phyloP scores from a whole-genome alignment of 2,329 filamentous ascomycete genomes.

The Thermothelomyces thermophilus region DNA sequence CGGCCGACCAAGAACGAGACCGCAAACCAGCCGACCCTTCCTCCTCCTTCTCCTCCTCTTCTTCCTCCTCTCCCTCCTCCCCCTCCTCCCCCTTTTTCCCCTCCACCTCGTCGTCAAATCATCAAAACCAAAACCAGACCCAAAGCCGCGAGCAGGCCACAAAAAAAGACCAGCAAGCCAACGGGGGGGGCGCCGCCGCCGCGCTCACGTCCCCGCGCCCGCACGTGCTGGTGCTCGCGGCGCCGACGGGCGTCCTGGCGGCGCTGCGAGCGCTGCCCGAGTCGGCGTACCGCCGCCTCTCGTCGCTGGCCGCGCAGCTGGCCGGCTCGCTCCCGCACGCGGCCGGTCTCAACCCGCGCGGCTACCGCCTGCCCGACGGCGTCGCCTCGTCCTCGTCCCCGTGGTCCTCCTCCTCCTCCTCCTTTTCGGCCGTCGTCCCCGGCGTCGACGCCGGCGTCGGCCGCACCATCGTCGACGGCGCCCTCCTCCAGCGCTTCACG shows the following conservation, averaged over 20 bases:
- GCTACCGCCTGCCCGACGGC: conserved; percentile 63
- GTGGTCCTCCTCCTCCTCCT: too few relatives aligned
- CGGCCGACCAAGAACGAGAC: conserved; percentile 28
- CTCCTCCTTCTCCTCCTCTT: conserved; percentile 12
- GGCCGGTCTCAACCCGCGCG: conserved; percentile 76
- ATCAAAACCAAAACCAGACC: neutral
- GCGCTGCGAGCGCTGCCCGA: conserved; percentile 74
- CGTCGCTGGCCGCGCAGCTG: conserved; percentile 74
- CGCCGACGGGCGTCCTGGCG: conserved; percentile 67
- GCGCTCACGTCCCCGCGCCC: conserved; percentile 15
- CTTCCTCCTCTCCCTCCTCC: neutral
- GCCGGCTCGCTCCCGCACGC: conserved; percentile 67
- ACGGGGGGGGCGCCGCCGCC: neutral
- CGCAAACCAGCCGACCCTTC: conserved; percentile 24
- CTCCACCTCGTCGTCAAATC: neutral
- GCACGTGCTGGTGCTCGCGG: conserved; percentile 60
- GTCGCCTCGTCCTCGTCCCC: too few relatives aligned
- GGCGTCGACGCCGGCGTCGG: conserved; percentile 54
- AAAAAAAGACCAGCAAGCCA: neutral
- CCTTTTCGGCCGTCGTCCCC: too few relatives aligned
- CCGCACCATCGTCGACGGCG: conserved; percentile 70
- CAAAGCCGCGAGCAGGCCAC: neutral
- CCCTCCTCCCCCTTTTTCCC: conserved; percentile 20
- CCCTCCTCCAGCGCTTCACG: conserved; percentile 65
- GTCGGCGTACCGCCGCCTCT: conserved; percentile 73